Evolutionary conservation across 2,329 filamentous ascomycete genomes (phyloP), one percentile per base, ranked within the genome.

Genomic region (Sarocladium brachiariae): DNA sequence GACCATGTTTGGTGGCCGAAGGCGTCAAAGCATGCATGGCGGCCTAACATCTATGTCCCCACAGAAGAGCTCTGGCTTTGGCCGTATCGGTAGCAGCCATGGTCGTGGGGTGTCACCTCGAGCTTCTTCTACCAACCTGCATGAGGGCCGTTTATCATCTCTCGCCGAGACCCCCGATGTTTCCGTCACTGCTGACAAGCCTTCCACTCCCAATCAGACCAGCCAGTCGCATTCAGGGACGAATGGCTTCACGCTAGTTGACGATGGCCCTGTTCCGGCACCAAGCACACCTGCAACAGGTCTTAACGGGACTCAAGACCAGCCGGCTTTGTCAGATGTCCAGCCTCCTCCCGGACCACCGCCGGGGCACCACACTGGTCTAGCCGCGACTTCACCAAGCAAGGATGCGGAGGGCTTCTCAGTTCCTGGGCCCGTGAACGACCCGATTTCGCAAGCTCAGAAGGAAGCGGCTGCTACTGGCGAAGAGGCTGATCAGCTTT

Each of bases 391-490:
- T 1, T 63, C 70, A 51, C 63, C 75, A 51, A 67, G 70, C 18
- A 87, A 81, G 62, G 89, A 93, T 61, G 71, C 80, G 0, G 88
- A 95, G 56, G 89, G 88, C 6, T 93, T 84, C 61, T 85, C 78
- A 3, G 78, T 92, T n/a, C 87, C 85, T 0, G 75, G 81, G 0
- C 71, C 79, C 1, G 73, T 75, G 58, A 75, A 83, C 57, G 73
- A 84, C 63, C 74, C 82, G 2, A 86, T 92, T 52, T 85, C 87
- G 0, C 81, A 85, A 62, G 87, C 87, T 7, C 78, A 90, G 64
- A 76, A 76, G 38, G 87, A 90, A 61, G 75, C 75, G 50, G 68
- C 67, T 8, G 67, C 66, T 4, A 66, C 66, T 48, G 72, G 69
- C 11, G 81, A 84, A 47, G 80, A 83, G 38, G 69, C 67, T 4